These are phyloP conservation scores for Ascochyta clinopodiicola DNA, from an alignment of 2,329 filamentous ascomycete species.

Conservation along the genomic window DNA sequence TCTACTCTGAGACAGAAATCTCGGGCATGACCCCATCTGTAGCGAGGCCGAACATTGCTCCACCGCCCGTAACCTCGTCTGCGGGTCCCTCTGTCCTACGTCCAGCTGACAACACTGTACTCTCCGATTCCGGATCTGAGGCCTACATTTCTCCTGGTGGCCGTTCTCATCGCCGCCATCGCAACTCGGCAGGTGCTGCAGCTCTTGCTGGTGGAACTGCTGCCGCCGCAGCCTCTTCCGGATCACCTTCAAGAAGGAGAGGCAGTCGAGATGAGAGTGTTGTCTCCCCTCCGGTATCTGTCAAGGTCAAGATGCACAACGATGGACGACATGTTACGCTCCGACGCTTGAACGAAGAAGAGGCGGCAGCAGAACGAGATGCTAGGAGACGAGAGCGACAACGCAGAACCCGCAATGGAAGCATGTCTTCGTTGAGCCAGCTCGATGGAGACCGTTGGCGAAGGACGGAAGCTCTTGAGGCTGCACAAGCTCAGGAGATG, in stretches of 20 bases:
- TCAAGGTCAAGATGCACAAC: conserved; percentile 70
- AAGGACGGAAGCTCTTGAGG: conserved; percentile 47
- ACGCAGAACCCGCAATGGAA: conserved; percentile 46
- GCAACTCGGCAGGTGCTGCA: conserved; percentile 29
- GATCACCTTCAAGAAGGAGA: conserved; percentile 40
- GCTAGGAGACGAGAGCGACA: conserved; percentile 58
- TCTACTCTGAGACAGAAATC: conserved; percentile 53
- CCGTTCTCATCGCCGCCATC: conserved; percentile 43
- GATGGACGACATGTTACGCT: conserved; percentile 69
- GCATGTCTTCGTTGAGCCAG: conserved; percentile 49
- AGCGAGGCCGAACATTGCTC: conserved; percentile 45
- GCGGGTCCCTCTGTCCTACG: conserved; percentile 44
- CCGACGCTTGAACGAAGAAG: conserved; percentile 65
- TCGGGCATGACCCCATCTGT: conserved; percentile 54
- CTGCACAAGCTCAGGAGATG: conserved; percentile 43
- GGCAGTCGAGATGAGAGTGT: conserved; percentile 52
- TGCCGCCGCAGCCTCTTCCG: conserved; percentile 33
- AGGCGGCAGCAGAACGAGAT: conserved; percentile 66
- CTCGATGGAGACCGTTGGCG: conserved; percentile 49
- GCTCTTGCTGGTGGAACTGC: conserved; percentile 36
- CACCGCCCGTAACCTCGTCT: conserved; percentile 36
- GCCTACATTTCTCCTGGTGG: conserved; percentile 47
- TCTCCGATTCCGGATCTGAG: conserved; percentile 52
- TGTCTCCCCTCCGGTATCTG: conserved; percentile 65
- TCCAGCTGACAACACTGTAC: conserved; percentile 46